Base-by-base conservation (phyloP, 1,139 yeast species). In the Chernovozyma aurita region DNA sequence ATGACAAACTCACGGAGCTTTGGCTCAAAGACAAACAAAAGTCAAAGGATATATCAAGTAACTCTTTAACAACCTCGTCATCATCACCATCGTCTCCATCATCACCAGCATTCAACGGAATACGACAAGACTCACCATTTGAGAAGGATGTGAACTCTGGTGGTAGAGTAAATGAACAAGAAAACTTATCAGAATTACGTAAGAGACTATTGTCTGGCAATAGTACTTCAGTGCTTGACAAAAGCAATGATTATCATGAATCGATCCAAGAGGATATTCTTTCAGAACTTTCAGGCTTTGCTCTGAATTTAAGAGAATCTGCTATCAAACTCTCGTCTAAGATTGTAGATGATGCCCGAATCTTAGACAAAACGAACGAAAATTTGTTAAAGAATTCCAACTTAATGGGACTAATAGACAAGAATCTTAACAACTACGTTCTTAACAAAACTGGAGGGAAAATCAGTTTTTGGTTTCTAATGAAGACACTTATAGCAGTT, bases 261-360 rank as follows among this genome's bases (percentile, higher is more conserved):
- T 59, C 65, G 3, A 45, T 69, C n/a, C 76, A 70, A 44, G 63
- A 63, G 33, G 71, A 67, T 32, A 55, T 70, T 8, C 49, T 68
- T 17, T 50, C 48, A 29, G 76, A 70, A 40, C 57, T 70, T 38
- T 44, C 63, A 0, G 64, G 57, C 21, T 52, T 70, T 38, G 70
- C 73, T 0, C 40, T 61, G 2, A 54, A 55, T 3, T 56, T 70
- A 36, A 65, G 61, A 39, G 45, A 52, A n/a, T 61, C 70, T 4
- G 74, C 73, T 4, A 42, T 61, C 13, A 49, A 50, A 11, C 56
- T 70, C 25, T 59, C 69, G 4, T 50, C 58, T 21, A 63, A 63
- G 40, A 55, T 66, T 15, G 51, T 59, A 12, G 70, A 61, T 31
- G 76, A 70, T 45, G 53, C 62, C 33, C 51, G 50, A 26, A 48